Evolutionary conservation across 2,329 filamentous ascomycete genomes (phyloP).

Genomic region (Neonectria faginata): DNA sequence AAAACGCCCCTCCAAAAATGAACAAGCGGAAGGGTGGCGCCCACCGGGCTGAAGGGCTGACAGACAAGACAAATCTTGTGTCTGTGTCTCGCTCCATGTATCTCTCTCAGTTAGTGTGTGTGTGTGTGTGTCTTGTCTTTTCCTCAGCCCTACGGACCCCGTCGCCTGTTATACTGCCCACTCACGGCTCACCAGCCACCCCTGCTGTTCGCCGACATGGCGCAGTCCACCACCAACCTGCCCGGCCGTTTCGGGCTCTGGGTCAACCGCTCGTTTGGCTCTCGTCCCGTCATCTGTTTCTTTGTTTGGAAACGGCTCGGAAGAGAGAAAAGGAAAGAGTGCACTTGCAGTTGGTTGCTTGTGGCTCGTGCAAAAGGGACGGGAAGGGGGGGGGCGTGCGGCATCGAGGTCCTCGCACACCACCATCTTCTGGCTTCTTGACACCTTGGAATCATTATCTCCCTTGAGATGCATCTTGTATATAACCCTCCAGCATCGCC

Average conservation of each 20-base stretch:
- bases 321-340: neutral
- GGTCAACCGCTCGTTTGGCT: slow-evolving; percentile 14
- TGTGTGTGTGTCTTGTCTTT: neutral
- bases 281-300: slow-evolving; percentile 28
- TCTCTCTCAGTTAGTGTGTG: neutral
- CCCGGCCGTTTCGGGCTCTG: slow-evolving; percentile 26
- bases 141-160: slow-evolving; percentile 30
- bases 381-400: slow-evolving; percentile 13
- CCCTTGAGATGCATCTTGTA: slow-evolving; percentile 23
- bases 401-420: neutral
- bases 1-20: slow-evolving; percentile 1
- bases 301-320: slow-evolving; percentile 38
- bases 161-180: slow-evolving; percentile 15
- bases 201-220: slow-evolving; percentile 34
- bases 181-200: slow-evolving; percentile 9
- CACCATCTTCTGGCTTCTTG: neutral
- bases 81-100: neutral
- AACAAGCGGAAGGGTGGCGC: neutral
- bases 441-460: slow-evolving; percentile 1
- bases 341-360: neutral
- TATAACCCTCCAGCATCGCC: slow-evolving; percentile 23
- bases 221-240: slow-evolving; percentile 15
- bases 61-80: neutral
- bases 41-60: slow-evolving; percentile 12
- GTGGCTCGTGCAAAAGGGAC: neutral